A percentile compares a stretch with the other conserved stretches of the same genome.
Evolutionary conservation across 139 green algal genomes (phyloP).

Genomic region (Auxenochlorella protothecoides): DNA sequence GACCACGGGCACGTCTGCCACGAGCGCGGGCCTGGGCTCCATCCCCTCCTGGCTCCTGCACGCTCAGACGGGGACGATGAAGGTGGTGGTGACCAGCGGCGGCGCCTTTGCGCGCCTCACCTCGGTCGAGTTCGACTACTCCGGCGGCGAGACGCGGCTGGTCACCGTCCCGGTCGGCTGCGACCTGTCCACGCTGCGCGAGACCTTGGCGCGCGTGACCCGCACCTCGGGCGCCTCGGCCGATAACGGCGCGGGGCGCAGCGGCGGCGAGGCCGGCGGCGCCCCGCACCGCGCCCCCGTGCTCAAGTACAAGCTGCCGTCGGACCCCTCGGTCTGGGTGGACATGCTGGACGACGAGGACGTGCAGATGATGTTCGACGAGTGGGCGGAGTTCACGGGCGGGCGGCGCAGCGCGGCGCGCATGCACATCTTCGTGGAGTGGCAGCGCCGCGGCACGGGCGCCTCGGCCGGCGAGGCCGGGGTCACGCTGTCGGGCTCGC

Average conservation of each 20-base stretch:
- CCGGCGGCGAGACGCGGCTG: conserved; percentile 59
- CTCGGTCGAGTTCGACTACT: too few species aligned
- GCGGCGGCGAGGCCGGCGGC: not conserved
- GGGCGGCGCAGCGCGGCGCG: conserved; percentile 1
- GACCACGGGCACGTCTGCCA: conserved; percentile 4
- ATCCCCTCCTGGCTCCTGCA: conserved; percentile 4
- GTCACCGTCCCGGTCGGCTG: conserved; percentile 26
- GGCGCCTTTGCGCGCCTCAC: conserved; percentile 19
- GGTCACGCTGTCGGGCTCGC: too few species aligned
- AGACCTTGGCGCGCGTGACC: conserved; percentile 19
- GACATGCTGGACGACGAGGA: conserved; percentile 59
- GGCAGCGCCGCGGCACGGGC: not conserved
- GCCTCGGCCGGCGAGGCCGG: too few species aligned
- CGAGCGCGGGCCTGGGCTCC: too few species aligned
- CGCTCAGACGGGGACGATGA: conserved; percentile 15
- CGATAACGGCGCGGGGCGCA: too few species aligned
- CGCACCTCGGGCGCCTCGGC: too few species aligned
- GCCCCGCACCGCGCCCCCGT: not conserved
- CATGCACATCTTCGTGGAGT: conserved; percentile 39
- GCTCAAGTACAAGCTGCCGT: conserved; percentile 58
- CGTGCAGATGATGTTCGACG: conserved; percentile 61
- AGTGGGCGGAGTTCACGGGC: conserved; percentile 25
- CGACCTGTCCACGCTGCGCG: conserved; percentile 17
- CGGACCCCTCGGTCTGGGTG: conserved; percentile 33
- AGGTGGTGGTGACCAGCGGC: conserved; percentile 29